phyloP scores from a whole-genome alignment of 2,329 filamentous ascomycete species.

The Exophiala lecanii-corni region DNA sequence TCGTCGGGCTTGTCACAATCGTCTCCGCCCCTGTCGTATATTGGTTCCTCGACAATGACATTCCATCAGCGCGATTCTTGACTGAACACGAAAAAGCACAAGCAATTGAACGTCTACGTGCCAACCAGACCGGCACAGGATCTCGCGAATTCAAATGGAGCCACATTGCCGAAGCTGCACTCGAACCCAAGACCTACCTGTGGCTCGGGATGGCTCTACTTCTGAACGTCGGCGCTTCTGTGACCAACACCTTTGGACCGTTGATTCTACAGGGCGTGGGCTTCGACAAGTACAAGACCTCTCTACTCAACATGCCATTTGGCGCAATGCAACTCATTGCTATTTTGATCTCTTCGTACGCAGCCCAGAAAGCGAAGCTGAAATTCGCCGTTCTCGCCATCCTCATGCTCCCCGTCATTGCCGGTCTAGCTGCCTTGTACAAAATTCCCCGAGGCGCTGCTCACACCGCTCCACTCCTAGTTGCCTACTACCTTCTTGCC shows the following conservation, averaged over 20 bases:
- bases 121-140: constrained; percentile 47
- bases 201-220: constrained; percentile 58
- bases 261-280: constrained; percentile 59
- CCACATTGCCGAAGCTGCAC: constrained; percentile 39
- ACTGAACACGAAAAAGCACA: constrained; percentile 43
- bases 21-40: constrained; percentile 55
- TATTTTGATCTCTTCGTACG: constrained; percentile 56
- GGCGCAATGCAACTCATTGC: constrained; percentile 57
- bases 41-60: constrained; percentile 57
- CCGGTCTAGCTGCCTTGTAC: constrained; percentile 51
- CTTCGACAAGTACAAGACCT: constrained; percentile 54
- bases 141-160: constrained; percentile 43
- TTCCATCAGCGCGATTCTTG: constrained; percentile 49
- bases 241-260: constrained; percentile 62
- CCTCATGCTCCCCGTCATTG: constrained; percentile 57
- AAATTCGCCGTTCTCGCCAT: constrained; percentile 54
- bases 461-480: constrained; percentile 48
- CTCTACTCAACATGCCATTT: constrained; percentile 64
- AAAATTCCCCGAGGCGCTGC: constrained; percentile 43
- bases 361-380: constrained; percentile 52
- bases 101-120: constrained; percentile 47
- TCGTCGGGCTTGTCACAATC: constrained; percentile 59
- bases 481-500: constrained; percentile 61
- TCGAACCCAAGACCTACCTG: constrained; percentile 51
- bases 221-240: constrained; percentile 60